phyloP scores from a whole-genome alignment of 345 rosid genomes.

The Theobroma cacao region DNA sequence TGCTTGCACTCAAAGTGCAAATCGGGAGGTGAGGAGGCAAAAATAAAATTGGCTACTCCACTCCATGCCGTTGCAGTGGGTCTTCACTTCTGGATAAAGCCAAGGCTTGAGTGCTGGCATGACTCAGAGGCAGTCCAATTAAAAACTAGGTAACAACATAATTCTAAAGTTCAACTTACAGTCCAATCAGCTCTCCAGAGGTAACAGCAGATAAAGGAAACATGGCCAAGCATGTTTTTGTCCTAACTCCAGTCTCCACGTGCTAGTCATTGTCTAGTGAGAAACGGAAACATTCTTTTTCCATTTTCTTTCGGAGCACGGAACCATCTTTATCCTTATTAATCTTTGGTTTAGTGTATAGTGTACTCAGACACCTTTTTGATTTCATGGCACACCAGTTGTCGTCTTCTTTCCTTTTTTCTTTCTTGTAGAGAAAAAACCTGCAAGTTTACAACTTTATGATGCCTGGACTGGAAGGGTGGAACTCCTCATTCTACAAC shows the following conservation, averaged over 20 bases:
- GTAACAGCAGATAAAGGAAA: background rate
- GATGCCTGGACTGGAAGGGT: background rate
- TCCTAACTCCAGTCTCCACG: background rate
- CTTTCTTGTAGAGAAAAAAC: background rate
- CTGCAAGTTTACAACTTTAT: background rate
- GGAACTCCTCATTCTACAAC: background rate
- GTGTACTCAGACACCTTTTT: background rate
- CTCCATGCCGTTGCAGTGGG: background rate
- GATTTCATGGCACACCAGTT: background rate
- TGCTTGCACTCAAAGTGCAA: background rate
- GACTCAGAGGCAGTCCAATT: background rate
- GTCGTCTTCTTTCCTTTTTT: background rate
- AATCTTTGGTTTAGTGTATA: background rate
- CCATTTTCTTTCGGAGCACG: background rate
- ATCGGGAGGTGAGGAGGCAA: background rate
- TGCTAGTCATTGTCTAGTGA: background rate
- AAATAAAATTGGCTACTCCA: background rate
- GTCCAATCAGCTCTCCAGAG: background rate
- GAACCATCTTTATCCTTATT: background rate
- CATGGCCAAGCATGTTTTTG: background rate
- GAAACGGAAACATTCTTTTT: background rate
- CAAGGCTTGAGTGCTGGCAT: background rate
- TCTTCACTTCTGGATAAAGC: background rate
- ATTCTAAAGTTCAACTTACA: too few species aligned
- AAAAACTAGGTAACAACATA: too few species aligned